These are phyloP conservation scores for Claviceps capensis DNA, from an alignment of 2,329 filamentous ascomycete genomes.

Conservation along the genomic window DNA sequence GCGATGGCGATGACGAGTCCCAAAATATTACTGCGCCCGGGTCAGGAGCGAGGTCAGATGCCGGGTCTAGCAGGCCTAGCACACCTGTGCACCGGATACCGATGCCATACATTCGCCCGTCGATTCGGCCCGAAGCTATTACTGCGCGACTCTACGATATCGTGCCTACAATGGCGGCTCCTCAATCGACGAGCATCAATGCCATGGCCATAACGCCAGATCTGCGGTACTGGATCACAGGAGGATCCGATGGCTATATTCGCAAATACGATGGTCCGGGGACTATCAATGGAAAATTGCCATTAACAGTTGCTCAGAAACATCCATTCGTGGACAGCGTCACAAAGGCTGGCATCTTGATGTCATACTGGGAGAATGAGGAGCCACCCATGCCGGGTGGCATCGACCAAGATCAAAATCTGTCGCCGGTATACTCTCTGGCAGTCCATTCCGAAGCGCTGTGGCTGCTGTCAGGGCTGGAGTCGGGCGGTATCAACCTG, in stretches of 20 bases:
- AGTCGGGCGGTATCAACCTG: constrained; percentile 84
- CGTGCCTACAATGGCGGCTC: constrained; percentile 90
- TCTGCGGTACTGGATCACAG: constrained; percentile 87
- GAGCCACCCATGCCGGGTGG: constrained; percentile 42
- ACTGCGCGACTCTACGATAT: constrained; percentile 81
- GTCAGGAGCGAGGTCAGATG: not conserved
- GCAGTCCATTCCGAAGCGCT: constrained; percentile 81
- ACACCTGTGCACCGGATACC: constrained; percentile 13
- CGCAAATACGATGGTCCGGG: constrained; percentile 92
- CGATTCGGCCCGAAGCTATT: constrained; percentile 63
- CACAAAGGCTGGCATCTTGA: constrained; percentile 81
- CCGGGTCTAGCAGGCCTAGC: constrained; percentile 13
- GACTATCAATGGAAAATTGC: constrained; percentile 87
- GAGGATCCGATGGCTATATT: constrained; percentile 89
- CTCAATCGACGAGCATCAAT: constrained; percentile 91
- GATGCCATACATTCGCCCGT: constrained; percentile 31
- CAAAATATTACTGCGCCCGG: constrained; percentile 13
- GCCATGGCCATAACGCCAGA: constrained; percentile 84
- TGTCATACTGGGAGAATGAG: constrained; percentile 98
- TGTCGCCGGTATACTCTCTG: constrained; percentile 90
- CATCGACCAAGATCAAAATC: constrained; percentile 41
- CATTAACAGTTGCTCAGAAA: constrained; percentile 85
- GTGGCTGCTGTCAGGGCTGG: constrained; percentile 82
- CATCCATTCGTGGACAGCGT: constrained; percentile 98
- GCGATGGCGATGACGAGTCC: constrained; percentile 17